These are phyloP conservation scores for Amanita inopinata DNA, from an alignment of 768 basidiomycete genomes.

Conservation along the genomic window DNA sequence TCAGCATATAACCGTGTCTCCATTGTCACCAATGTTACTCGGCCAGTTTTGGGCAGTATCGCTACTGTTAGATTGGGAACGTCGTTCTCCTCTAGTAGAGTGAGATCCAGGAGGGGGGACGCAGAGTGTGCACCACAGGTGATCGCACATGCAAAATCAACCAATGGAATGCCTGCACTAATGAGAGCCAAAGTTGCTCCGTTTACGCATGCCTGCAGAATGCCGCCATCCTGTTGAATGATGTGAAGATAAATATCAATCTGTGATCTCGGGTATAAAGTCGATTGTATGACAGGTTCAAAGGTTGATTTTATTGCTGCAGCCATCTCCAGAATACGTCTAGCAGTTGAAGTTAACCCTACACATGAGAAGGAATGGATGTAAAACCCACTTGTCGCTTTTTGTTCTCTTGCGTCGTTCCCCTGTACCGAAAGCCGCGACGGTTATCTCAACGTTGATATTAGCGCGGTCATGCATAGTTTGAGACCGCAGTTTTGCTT, in stretches of 20 bases:
- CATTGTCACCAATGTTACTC: slow-evolving; percentile 83
- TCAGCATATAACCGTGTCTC: slow-evolving; percentile 92
- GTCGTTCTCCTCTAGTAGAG: slow-evolving; percentile 82
- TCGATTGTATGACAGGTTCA: slow-evolving; percentile 87
- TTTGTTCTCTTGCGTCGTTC: slow-evolving; percentile 67
- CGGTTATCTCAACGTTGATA: slow-evolving; percentile 81
- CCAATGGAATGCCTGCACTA: slow-evolving; percentile 81
- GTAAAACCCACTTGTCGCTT: slow-evolving; percentile 73
- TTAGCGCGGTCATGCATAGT: slow-evolving; percentile 81
- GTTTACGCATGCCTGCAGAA: slow-evolving; percentile 88
- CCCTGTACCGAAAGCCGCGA: slow-evolving; percentile 81
- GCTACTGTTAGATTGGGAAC: slow-evolving; percentile 85
- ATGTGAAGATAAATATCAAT: slow-evolving; percentile 94
- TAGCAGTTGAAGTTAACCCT: slow-evolving; percentile 20
- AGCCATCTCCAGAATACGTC: slow-evolving; percentile 82
- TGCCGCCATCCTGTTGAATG: slow-evolving; percentile 86
- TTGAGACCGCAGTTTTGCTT: slow-evolving; percentile 72
- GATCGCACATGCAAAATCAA: slow-evolving; percentile 87
- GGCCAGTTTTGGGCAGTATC: slow-evolving; percentile 77
- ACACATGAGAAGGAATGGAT: not conserved
- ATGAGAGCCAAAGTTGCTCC: slow-evolving; percentile 89
- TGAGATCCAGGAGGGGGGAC: slow-evolving; percentile 79
- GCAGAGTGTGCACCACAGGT: slow-evolving; percentile 81
- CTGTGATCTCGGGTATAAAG: slow-evolving; percentile 86
- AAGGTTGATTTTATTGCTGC: slow-evolving; percentile 88